A percentile compares a stretch with the other conserved stretches of the same genome.
Evolutionary conservation across 208 protist genomes (phyloP).

Genomic region (Entamoeba moshkovskii): DNA sequence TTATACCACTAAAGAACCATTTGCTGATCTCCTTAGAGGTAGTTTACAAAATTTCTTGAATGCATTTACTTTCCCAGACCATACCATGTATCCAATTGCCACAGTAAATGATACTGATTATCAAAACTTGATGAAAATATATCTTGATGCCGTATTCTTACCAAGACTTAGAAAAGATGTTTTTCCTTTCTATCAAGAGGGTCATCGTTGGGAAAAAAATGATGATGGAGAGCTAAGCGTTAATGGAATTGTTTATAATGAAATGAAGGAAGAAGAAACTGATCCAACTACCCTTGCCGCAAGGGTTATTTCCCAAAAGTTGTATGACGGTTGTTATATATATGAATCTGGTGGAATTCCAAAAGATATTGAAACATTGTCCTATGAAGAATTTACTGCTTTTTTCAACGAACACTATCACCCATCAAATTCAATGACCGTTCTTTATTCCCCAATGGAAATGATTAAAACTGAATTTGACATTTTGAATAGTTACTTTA

Average conservation of each 20-base stretch:
- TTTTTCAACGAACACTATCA: background rate
- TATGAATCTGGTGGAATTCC: background rate
- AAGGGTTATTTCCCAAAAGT: background rate
- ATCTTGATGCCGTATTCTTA: conserved; percentile 36
- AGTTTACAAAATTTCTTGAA: conserved; percentile 41
- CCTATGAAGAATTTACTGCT: background rate
- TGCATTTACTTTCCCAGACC: conserved; percentile 35
- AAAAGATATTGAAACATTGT: background rate
- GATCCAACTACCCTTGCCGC: background rate
- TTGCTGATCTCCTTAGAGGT: conserved; percentile 30
- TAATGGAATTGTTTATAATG: conserved; percentile 42
- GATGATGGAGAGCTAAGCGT: background rate
- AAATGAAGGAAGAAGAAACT: conserved; percentile 29
- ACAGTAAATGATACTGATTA: conserved; percentile 34
- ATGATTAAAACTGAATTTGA: background rate
- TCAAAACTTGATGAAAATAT: conserved; percentile 38
- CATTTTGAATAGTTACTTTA: background rate
- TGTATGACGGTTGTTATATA: background rate
- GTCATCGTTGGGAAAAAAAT: background rate
- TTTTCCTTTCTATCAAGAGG: background rate
- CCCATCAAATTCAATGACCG: background rate
- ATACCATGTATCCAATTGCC: conserved; percentile 35
- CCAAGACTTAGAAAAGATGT: conserved; percentile 24
- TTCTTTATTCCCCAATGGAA: background rate
- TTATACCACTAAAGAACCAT: conserved; percentile 32